phyloP scores from a whole-genome alignment of 2,329 filamentous ascomycete genomes.

The Esteya vermicola region DNA sequence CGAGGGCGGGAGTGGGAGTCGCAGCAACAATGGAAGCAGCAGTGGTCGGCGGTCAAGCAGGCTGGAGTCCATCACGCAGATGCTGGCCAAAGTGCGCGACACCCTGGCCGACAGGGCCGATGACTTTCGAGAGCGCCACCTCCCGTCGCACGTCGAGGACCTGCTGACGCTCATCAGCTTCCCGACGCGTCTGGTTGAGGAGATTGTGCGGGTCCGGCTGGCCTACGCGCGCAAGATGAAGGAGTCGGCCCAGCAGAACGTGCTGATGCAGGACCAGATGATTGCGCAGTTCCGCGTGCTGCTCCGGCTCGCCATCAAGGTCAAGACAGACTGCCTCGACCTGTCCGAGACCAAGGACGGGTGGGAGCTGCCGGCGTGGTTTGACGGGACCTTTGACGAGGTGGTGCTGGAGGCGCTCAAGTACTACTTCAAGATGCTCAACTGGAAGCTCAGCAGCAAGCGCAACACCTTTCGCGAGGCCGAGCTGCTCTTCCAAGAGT shows the following conservation, averaged over 20 bases:
- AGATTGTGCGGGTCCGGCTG: constrained; percentile 84
- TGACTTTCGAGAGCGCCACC: constrained; percentile 73
- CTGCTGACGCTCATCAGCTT: constrained; percentile 94
- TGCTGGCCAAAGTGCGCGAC: constrained; percentile 86
- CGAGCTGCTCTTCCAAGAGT: constrained; percentile 92
- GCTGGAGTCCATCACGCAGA: constrained; percentile 66
- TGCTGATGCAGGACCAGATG: constrained; percentile 95
- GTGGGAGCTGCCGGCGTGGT: constrained; percentile 91
- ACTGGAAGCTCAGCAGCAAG: constrained; percentile 94
- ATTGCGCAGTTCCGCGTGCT: constrained; percentile 92
- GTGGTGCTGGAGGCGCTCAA: constrained; percentile 86
- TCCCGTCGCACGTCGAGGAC: constrained; percentile 94
- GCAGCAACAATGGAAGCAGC: too few species aligned
- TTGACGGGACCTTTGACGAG: constrained; percentile 89
- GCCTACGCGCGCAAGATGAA: constrained; percentile 92
- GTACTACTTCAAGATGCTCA: constrained; percentile 97
- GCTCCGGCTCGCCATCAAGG: constrained; percentile 77
- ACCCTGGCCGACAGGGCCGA: constrained; percentile 79
- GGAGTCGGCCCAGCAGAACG: constrained; percentile 80
- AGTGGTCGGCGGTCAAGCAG: constrained; percentile 52
- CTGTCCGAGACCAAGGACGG: constrained; percentile 80
- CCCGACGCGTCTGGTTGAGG: constrained; percentile 85
- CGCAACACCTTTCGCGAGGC: constrained; percentile 99
- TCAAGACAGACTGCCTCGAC: constrained; percentile 75
- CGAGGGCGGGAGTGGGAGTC: too few species aligned